These are phyloP conservation scores for Byssoonygena ceratinophila DNA, from an alignment of 2,329 filamentous ascomycete species.

Conservation along the genomic window DNA sequence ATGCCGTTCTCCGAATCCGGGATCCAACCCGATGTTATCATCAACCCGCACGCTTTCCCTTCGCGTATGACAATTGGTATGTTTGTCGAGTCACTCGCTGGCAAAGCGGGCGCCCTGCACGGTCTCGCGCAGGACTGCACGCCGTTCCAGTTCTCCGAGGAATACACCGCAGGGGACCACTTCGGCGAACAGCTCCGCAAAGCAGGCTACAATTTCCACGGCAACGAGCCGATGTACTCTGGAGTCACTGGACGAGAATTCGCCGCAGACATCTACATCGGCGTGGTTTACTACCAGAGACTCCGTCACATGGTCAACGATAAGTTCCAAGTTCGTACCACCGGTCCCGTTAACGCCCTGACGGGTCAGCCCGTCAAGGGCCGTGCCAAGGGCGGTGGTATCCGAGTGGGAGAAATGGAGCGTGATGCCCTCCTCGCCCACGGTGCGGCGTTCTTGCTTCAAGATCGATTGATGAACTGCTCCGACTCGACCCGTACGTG, in stretches of 20 bases:
- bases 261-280: constrained; percentile 88
- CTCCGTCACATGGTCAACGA: constrained; percentile 99
- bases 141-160: constrained; percentile 87
- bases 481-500: constrained; percentile 84
- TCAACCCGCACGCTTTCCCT: constrained; percentile 98
- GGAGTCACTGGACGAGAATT: constrained; percentile 94
- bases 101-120: constrained; percentile 87
- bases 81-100: constrained; percentile 94
- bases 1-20: constrained; percentile 96
- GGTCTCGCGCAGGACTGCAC: constrained; percentile 93
- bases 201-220: constrained; percentile 95
- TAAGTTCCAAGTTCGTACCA: constrained; percentile 96
- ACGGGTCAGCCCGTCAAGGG: constrained; percentile 97
- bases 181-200: constrained; percentile 93
- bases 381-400: constrained; percentile 90
- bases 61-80: constrained; percentile 99
- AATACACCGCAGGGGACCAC: constrained; percentile 83
- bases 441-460: constrained; percentile 85
- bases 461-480: constrained; percentile 94
- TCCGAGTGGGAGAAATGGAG: constrained; percentile 99
- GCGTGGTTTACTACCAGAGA: constrained; percentile 96
- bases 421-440: constrained; percentile 89
- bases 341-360: constrained; percentile 76
- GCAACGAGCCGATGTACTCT: constrained; percentile 97
- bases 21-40: constrained; percentile 95